These are phyloP conservation scores for Cajanus cajan DNA, from an alignment of 306 rosid species.

Conservation along the genomic window DNA sequence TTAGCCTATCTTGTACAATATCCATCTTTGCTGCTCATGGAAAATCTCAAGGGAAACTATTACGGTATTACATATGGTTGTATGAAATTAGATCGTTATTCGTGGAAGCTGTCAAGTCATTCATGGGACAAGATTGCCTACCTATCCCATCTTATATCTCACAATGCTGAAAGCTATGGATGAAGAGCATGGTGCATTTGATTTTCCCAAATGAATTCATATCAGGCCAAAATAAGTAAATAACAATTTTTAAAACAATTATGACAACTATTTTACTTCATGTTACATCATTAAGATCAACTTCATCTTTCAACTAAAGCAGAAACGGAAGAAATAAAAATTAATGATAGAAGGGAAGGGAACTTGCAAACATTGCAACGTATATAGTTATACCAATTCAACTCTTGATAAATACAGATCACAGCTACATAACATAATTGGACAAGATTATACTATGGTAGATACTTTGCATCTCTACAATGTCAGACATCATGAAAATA, in stretches of 20 bases:
- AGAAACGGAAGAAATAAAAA: neutral
- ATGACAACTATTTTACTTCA: neutral
- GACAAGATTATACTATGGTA: neutral
- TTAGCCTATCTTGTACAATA: neutral
- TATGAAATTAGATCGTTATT: neutral
- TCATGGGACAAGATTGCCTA: neutral
- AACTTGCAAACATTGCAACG: neutral
- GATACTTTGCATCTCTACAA: conserved; percentile 20
- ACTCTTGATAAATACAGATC: neutral
- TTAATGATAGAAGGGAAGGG: neutral
- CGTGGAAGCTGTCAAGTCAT: neutral
- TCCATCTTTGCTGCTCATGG: neutral
- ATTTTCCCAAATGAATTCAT: neutral
- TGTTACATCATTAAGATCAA: neutral
- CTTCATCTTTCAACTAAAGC: neutral
- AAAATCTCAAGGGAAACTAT: neutral
- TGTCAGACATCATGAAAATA: conserved; percentile 26
- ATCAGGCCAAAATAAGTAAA: neutral
- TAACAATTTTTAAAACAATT: neutral
- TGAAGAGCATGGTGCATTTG: neutral
- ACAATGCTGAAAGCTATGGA: neutral
- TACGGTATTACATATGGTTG: neutral
- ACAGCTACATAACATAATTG: neutral
- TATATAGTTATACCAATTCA: neutral
- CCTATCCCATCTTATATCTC: neutral